Base-by-base conservation (phyloP, 2,329 filamentous ascomycete species). In the Aspergillus novofumigatus region DNA sequence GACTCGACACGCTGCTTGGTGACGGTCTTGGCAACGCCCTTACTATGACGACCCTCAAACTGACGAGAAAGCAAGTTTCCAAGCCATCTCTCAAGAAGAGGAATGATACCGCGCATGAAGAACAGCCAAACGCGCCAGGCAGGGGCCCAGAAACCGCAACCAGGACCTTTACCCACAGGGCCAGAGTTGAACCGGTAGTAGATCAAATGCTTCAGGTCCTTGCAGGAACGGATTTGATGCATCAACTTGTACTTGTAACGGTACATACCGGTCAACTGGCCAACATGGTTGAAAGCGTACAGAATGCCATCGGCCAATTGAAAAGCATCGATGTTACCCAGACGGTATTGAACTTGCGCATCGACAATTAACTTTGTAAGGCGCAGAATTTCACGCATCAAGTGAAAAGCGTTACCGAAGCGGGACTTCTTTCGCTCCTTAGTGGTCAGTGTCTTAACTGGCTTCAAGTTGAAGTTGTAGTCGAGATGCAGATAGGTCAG, bases 211-310 rank as follows among this genome's bases (percentile, higher is more conserved):
- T 99, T 99, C 71, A 99, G 75, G 77, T 99, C 94, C 77, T 99
- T 99, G 81, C 94, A 99, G 0, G 94, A 96, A 67, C 94, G 91
- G 67, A 99, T 99, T 76, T 99, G 94, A 74, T 99, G 94, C 94
- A 99, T 99, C 56, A 99, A 83, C 82, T 99, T 99, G 81, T 99
- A 99, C 82, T 99, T 99, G 84, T 99, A 99, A 59, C 94, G 89
- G 78, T 99, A 99, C 94, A 99, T 99, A 72, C 94, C 94, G 17
- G 94, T 99, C 60, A 99, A 81, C 75, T 99, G 95, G 60, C 94
- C 94, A 56, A 99, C 94, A 67, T 99, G 94, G 77, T 99, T 99
- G 80, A 99, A 99, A 20, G 94, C 95, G 67, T 99, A 99, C n/a
- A 97, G 81, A 56, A 99, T 99, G 74, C 94, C 94, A 74, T 99